Base-by-base conservation (phyloP, 495 filamentous ascomycete species). In the Daldinia caldariorum region DNA sequence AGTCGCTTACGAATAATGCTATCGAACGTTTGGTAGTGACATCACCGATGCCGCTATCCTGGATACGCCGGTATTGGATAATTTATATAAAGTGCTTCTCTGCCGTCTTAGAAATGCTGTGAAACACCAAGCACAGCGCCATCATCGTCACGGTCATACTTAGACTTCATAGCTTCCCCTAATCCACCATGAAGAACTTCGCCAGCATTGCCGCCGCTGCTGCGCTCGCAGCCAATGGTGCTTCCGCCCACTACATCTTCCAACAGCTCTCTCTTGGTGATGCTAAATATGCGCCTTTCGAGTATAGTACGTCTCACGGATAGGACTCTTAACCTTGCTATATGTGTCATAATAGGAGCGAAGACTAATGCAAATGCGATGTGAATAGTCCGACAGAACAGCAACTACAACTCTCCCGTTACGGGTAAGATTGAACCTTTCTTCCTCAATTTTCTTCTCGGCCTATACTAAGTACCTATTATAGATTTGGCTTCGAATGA, bases 341-440 rank as follows among this genome's bases (percentile, higher is more conserved):
- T 43, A 12, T 22, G 0, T 7, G 10, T 20, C 20, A 13, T 16
- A 31, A 43, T 58, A 26, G 13, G 12, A 12, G 29, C 26, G 22
- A 7, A 51, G 16, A 61, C 62, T 70, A 50, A 71, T 34, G 50
- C 10, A n/a, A 58, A 31, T 6, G 18, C 12, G 3, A 50, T 16
- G 8, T 56, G 4, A 62, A 72, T 43, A 76, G 75, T 86, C 57
- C 78, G 83, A 51, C 77, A 78, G 68, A 83, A 83, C 74, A 80
- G 73, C 70, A 84, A 83, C 78, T 78, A 79, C 77, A 85, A 85
- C 74, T 84, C 82, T 20, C 83, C 83, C 9, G 83, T 85, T 34
- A 83, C 81, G n/a, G 77, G 78, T 70, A 61, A 63, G 57, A 29
- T 49, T 51, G 7, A 38, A 32, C 13, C 12, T 12, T 2, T 2